Percentiles rank a stretch among this genome's conserved stretches.
Conservation (phyloP, 192 early-diverging fungal species). For the Coemansia sp. region DNA sequence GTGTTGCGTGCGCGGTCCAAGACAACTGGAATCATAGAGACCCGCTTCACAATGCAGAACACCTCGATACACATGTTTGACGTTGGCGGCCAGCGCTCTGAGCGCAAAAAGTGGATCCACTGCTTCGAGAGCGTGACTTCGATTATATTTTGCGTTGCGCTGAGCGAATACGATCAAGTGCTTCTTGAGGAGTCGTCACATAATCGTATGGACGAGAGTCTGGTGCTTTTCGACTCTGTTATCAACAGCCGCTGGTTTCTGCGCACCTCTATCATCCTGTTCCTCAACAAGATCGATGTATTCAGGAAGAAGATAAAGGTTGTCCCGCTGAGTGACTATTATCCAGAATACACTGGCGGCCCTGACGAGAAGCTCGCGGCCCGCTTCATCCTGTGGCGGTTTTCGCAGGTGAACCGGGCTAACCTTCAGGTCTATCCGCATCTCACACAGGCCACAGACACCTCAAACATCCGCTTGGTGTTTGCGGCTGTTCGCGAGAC, state of each 20-base stretch:
- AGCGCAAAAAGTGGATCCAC: conserved; percentile 99
- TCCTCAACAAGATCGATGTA: conserved; percentile 93
- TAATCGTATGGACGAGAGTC: conserved; percentile 91
- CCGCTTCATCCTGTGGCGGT: conserved; percentile 86
- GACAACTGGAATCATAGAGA: conserved; percentile 97
- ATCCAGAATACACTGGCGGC: conserved; percentile 83
- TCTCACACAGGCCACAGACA: conserved; percentile 90
- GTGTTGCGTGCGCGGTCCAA: conserved; percentile 95
- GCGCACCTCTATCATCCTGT: conserved; percentile 87
- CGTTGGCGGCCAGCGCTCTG: conserved; percentile 96
- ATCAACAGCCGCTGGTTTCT: conserved; percentile 93
- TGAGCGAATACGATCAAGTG: conserved; percentile 93
- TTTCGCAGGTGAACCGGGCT: conserved; percentile 81
- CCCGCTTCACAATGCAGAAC: conserved; percentile 87
- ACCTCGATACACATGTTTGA: conserved; percentile 95
- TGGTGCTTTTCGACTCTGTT: conserved; percentile 87
- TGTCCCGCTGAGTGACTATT: conserved; percentile 78
- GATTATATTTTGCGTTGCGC: conserved; percentile 91
- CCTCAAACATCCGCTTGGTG: conserved; percentile 83
- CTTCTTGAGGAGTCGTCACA: conserved; percentile 80
- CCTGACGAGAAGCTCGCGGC: conserved; percentile 79
- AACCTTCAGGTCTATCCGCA: conserved; percentile 82
- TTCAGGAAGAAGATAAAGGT: conserved; percentile 78
- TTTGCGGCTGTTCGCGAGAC: conserved; percentile 94
- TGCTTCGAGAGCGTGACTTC: conserved; percentile 99